Percentiles rank a stretch among this genome's conserved stretches.
Evolutionary conservation across 75 land plant genomes (phyloP).

Genomic region (Sequoiadendron giganteum): DNA sequence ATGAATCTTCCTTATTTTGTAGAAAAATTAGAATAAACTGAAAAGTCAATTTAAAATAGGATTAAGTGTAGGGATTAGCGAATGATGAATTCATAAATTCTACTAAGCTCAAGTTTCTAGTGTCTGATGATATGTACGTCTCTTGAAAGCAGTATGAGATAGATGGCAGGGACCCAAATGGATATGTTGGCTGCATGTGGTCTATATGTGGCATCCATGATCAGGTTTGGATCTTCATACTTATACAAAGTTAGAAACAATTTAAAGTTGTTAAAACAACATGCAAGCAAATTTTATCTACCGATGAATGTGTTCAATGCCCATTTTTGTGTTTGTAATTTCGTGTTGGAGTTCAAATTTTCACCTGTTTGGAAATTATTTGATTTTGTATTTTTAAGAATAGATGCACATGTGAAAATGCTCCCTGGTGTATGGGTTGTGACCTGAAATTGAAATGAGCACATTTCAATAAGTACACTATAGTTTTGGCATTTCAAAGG

Average conservation of each 20-base stretch:
- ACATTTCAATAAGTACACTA: background rate
- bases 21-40: background rate
- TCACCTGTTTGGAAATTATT: background rate
- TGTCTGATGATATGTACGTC: background rate
- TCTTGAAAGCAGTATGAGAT: slow-evolving; percentile 78
- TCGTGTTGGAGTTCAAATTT: background rate
- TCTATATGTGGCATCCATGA: slow-evolving; percentile 99
- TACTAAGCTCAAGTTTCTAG: background rate
- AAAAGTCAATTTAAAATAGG: background rate
- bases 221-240: slow-evolving; percentile 57
- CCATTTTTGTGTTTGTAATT: background rate
- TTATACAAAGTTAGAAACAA: background rate
- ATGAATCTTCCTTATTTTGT: background rate
- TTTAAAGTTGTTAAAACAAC: background rate
- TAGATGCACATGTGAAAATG: background rate
- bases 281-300: background rate
- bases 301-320: background rate
- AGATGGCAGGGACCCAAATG: slow-evolving; percentile 99
- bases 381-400: background rate
- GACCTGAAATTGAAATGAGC: background rate
- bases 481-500: background rate
- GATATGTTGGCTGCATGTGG: slow-evolving; percentile 99
- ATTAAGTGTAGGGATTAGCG: background rate
- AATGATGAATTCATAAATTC: background rate
- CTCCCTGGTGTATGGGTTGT: background rate